Base-by-base conservation (phyloP, 164 flowering plant species). In the Echeveria elegans region DNA sequence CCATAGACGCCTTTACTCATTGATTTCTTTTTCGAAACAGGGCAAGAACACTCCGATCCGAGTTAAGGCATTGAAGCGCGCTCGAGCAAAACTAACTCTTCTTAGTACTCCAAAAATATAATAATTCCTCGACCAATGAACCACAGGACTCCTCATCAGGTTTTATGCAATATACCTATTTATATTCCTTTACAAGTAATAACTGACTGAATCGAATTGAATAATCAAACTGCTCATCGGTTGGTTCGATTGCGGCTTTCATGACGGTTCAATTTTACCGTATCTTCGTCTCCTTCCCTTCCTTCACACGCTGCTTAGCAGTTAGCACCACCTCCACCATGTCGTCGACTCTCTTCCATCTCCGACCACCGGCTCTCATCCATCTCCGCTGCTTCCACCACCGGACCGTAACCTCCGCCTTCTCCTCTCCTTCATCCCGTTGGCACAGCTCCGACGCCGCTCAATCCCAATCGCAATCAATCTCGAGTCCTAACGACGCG, bases 21-120 rank as follows among this genome's bases (percentile, higher is more conserved):
- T 34, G 15, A 52, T 34, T 71, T 43, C 11, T 37, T 14, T 8
- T 9, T 21, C 72, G 38, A 18, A 64, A 71, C 93, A 91, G 99
- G 85, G 90, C 81, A 84, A 91, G 83, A 71, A 75, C 78, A 88
- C 78, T 69, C 92, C 91, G 23, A 36, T 36, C 7, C 7, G 38
- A 36, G 38, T 36, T 5, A 36, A 36, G 38, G 38, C 38, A 1
- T 36, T 36, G 38, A 36, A 6, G 38, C 38, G 38, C 38, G 9
- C 38, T 36, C 38, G 0, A 5, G 38, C 38, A 36, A 36, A 36
- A 36, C 38, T 6, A 6, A 36, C 38, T n/a, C 38, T 36, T n/a
- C n/a, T n/a, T n/a, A n/a, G n/a, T n/a, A n/a, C n/a, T n/a, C n/a
- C n/a, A n/a, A n/a, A n/a, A n/a, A n/a, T n/a, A n/a, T n/a, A n/a